Conservation (phyloP, 2,329 filamentous ascomycete genomes). For the Aaosphaeria pasadenensis region DNA sequence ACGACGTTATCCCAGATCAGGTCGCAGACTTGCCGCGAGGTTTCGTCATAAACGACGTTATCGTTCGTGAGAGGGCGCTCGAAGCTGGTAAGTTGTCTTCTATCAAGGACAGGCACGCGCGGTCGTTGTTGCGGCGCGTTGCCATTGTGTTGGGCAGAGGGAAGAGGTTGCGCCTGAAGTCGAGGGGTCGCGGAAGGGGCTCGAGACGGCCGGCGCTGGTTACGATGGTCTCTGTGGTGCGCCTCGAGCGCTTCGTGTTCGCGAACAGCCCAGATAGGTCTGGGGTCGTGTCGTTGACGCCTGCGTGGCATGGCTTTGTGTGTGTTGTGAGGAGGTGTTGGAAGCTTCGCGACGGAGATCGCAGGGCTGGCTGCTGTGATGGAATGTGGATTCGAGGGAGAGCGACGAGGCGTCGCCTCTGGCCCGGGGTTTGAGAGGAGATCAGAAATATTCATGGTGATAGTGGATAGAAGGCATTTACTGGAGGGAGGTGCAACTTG, state of each 20-base stretch:
- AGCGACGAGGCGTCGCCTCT: constrained; percentile 26
- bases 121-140: constrained; percentile 10
- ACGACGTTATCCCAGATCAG: constrained; percentile 75
- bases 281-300: constrained; percentile 35
- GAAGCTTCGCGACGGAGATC: constrained; percentile 24
- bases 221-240: constrained; percentile 17
- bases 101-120: not conserved
- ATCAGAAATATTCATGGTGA: constrained; percentile 34
- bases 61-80: constrained; percentile 65
- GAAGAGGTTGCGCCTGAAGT: constrained; percentile 7
- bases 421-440: constrained; percentile 31
- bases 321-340: constrained; percentile 19
- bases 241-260: constrained; percentile 16
- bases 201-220: constrained; percentile 12
- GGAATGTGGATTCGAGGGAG: constrained; percentile 25
- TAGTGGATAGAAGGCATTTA: not conserved
- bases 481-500: constrained; percentile 13
- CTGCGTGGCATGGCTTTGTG: constrained; percentile 27
- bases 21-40: constrained; percentile 74
- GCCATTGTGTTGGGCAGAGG: constrained; percentile 15
- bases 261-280: constrained; percentile 35
- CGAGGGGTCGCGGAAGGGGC: constrained; percentile 11
- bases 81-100: constrained; percentile 32
- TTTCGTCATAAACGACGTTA: constrained; percentile 65
- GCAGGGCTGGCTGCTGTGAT: constrained; percentile 26